A percentile compares a stretch with the other conserved stretches of the same genome.
These are phyloP conservation scores for Stentor coeruleus DNA, from an alignment of 73 alveolate species.

Conservation along the genomic window DNA sequence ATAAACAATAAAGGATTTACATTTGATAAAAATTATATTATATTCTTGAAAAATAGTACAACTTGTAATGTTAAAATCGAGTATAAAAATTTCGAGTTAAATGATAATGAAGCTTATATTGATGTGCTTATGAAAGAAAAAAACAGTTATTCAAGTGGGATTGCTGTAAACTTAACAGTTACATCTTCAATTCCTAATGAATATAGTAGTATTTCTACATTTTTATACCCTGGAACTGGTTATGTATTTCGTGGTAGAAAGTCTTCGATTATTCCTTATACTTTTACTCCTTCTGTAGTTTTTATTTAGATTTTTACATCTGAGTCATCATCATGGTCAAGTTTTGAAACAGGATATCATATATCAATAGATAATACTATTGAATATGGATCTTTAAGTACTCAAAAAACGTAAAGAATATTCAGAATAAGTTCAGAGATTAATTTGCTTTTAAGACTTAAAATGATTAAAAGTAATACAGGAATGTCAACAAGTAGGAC, in stretches of 20 bases:
- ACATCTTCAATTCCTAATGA: conserved; percentile 18
- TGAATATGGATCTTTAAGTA: neutral
- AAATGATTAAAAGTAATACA: neutral
- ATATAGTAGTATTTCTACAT: neutral
- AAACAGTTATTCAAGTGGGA: neutral
- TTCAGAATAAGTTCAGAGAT: neutral
- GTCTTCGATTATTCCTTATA: neutral
- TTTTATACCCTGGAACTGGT: neutral
- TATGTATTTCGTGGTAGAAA: neutral
- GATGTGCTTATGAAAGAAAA: neutral
- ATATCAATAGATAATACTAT: neutral
- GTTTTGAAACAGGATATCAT: neutral
- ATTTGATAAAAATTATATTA: too few species aligned
- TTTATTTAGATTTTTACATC: conserved; percentile 4
- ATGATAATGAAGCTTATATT: neutral
- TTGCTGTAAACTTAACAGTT: neutral
- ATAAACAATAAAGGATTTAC: neutral
- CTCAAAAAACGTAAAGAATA: neutral
- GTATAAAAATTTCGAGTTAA: neutral
- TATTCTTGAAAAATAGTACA: too few species aligned
- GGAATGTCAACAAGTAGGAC: neutral
- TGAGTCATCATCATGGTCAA: neutral
- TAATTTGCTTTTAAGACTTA: neutral
- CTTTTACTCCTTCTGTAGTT: conserved; percentile 14
- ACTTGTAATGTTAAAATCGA: neutral